Conservation (phyloP, 306 rosid genomes). For the Calophaca sinica region DNA sequence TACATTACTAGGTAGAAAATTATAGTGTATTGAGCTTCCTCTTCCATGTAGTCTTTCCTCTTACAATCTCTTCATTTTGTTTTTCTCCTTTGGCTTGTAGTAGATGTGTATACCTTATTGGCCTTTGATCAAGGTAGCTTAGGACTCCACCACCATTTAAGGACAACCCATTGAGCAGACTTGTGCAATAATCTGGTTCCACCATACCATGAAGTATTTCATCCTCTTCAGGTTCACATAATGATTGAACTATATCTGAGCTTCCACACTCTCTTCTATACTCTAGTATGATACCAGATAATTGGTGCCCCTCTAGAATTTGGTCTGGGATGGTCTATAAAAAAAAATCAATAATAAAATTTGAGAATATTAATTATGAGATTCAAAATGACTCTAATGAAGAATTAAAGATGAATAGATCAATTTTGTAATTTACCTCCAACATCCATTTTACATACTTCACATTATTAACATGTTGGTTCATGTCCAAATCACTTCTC, state of each 20-base stretch:
- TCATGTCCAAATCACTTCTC: slow-evolving; percentile 96
- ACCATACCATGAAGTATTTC: slow-evolving; percentile 57
- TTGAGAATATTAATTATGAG: slow-evolving; percentile 15
- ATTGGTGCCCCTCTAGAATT: slow-evolving; percentile 71
- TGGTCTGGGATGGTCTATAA: slow-evolving; percentile 76
- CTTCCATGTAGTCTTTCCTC: slow-evolving; percentile 89
- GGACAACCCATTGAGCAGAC: slow-evolving; percentile 64
- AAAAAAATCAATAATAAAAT: not conserved
- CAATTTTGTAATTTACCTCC: slow-evolving; percentile 64
- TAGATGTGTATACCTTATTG: slow-evolving; percentile 78
- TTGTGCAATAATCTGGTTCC: slow-evolving; percentile 53
- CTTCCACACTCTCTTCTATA: slow-evolving; percentile 88
- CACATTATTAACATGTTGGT: slow-evolving; percentile 92
- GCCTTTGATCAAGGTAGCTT: slow-evolving; percentile 57
- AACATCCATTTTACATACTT: slow-evolving; percentile 93
- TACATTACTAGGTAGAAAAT: slow-evolving; percentile 55
- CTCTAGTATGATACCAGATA: slow-evolving; percentile 71
- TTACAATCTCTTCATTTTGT: slow-evolving; percentile 78
- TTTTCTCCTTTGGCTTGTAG: slow-evolving; percentile 64
- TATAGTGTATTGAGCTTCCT: slow-evolving; percentile 56
- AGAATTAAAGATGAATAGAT: slow-evolving; percentile 2
- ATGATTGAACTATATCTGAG: slow-evolving; percentile 77
- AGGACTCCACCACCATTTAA: slow-evolving; percentile 69
- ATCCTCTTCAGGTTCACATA: slow-evolving; percentile 81
- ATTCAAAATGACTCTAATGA: slow-evolving; percentile 13